Evolutionary conservation across 495 filamentous ascomycete genomes (phyloP).

Genomic region (Lasiosphaeris hirsuta): DNA sequence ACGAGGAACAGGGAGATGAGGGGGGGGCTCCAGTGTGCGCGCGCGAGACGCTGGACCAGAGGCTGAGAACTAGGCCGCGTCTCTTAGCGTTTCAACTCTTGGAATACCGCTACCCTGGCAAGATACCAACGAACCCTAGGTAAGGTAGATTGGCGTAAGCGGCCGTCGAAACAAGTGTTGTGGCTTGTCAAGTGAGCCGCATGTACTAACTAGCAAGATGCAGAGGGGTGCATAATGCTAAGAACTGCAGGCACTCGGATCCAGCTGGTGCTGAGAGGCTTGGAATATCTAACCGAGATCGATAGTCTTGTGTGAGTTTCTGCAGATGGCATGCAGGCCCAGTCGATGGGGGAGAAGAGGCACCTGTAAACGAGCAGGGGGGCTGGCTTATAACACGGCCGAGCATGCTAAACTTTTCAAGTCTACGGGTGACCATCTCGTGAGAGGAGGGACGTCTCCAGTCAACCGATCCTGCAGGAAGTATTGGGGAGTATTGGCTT

Average conservation of each 20-base stretch:
- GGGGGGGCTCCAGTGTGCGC: neutral
- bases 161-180: neutral
- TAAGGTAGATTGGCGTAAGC: neutral
- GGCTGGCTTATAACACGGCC: neutral
- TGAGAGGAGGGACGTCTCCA: neutral
- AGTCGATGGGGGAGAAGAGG: neutral
- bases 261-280: neutral
- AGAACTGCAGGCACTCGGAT: neutral
- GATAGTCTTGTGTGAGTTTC: conserved; percentile 5
- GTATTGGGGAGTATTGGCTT: conserved; percentile 1
- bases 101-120: neutral
- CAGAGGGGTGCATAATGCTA: neutral
- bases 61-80: neutral
- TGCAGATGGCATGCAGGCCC: conserved; percentile 4
- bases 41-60: neutral
- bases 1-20: neutral
- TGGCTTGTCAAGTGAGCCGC: too few relatives aligned
- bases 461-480: neutral
- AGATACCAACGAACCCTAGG: neutral
- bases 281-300: conserved; percentile 1
- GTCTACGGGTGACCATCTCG: neutral
- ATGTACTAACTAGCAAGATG: neutral
- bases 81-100: neutral
- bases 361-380: neutral
- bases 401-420: neutral